Evolutionary conservation across 129 eudicot genomes (phyloP).

Genomic region (Sambucus nigra): DNA sequence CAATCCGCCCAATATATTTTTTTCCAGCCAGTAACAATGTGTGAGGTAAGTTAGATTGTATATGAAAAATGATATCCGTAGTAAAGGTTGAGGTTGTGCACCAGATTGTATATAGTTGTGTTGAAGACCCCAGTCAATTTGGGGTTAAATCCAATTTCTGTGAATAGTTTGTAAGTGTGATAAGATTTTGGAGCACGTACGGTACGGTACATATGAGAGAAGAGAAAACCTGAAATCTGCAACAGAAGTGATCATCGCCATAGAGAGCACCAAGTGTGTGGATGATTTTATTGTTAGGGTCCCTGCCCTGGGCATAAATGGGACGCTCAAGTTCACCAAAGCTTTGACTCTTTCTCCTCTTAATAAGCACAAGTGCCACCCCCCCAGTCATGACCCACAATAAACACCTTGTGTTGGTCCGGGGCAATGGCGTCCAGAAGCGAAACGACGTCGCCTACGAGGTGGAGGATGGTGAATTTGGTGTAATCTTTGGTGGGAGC

Average conservation of each 20-base stretch:
- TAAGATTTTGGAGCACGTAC: too few species aligned
- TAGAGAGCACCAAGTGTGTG: slow-evolving; percentile 14
- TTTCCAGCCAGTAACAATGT: too few species aligned
- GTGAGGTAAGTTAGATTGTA: too few species aligned
- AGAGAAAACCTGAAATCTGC: slow-evolving; percentile 27
- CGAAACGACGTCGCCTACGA: slow-evolving; percentile 54
- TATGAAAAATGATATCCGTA: too few species aligned
- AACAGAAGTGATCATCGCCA: slow-evolving; percentile 28
- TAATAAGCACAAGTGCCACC: slow-evolving; percentile 31
- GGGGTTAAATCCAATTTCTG: too few species aligned
- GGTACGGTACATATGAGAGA: too few species aligned
- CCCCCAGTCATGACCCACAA: slow-evolving; percentile 58
- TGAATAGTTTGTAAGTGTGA: too few species aligned
- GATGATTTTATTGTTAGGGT: slow-evolving; percentile 16
- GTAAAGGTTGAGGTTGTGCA: too few species aligned
- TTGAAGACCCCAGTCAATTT: too few species aligned
- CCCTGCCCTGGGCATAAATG: slow-evolving; percentile 18
- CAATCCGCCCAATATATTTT: too few species aligned
- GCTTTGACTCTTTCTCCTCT: slow-evolving; percentile 36
- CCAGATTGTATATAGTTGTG: too few species aligned
- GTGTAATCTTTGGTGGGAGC: slow-evolving; percentile 25
- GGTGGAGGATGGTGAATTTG: slow-evolving; percentile 42
- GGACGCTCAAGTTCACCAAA: slow-evolving; percentile 24
- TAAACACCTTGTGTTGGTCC: slow-evolving; percentile 29
- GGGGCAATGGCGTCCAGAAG: slow-evolving; percentile 35